Evolutionary conservation across 75 land plant species (phyloP), one percentile per base, ranked within the genome.

Genomic region (Pinus taeda): DNA sequence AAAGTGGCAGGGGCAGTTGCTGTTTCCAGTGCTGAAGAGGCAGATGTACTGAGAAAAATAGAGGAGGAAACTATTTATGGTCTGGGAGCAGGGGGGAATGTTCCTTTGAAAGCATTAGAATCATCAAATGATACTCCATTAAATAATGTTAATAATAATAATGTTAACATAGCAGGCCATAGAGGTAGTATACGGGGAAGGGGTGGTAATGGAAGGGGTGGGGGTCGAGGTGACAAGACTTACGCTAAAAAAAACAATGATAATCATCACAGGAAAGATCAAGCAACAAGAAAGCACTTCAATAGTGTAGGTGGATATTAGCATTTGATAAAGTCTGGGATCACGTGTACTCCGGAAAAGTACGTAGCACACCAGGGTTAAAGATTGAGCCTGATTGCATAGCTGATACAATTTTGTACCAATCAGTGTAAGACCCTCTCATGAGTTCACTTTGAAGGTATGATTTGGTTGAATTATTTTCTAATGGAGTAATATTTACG

Each of bases 1-100:
- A 97, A 97, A 81, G 99, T 97, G 57, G 81, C 89, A 71, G 99
- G 99, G 21, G 84, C 96, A 29, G 88, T 95, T 71, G 93, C 90
- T 3, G 98, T 86, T 30, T 81, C 90, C 30, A 90, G 75, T 83
- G 80, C 77, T 49, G 84, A 83, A 67, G 99, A 97, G 55, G 98
- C 96, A 62, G 87, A 86, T 11, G 57, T 85, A 15, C 60, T 93
- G 2, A 85, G 76, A 77, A 88, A 75, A 74, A 87, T 76, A 33
- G 88, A 89, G 83, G 87, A 81, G 74, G 99, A 86, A 39, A 45
- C 65, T 12, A 84, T 91, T 11, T 82, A 88, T 83, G 98, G 99
- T 24, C 85, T 97, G 67, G 98, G 99, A n/a, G 83, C 86, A 11
- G 99, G 99, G 14, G 98, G 99, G 1, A 95, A 97, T 75, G 81